A percentile compares a stretch with the other conserved stretches of the same genome.
phyloP scores from a whole-genome alignment of 164 flowering plant genomes.

The Berberis vulgaris region DNA sequence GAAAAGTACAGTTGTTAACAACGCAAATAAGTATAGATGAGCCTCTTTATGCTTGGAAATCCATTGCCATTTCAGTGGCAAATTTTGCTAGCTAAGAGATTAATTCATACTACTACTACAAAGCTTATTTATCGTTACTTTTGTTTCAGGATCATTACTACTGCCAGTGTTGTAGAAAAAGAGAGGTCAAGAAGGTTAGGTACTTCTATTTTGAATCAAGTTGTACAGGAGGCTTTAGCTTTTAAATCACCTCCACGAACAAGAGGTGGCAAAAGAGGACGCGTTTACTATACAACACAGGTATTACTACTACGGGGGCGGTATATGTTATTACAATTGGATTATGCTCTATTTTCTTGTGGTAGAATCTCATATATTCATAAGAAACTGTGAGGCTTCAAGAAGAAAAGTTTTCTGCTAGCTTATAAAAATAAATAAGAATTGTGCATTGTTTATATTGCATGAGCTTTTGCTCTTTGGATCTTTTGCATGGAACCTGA shows the following conservation, averaged over 20 bases:
- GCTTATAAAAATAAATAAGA: no score
- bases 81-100: neutral
- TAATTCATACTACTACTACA: neutral
- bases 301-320: conserved; percentile 23
- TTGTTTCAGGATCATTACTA: conserved; percentile 58
- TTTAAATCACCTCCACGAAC: conserved; percentile 94
- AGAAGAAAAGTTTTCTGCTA: no score
- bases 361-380: neutral
- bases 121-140: neutral
- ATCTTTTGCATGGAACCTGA: neutral
- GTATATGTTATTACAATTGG: neutral
- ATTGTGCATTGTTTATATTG: neutral
- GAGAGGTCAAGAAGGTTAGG: conserved; percentile 92
- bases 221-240: conserved; percentile 80
- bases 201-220: conserved; percentile 84
- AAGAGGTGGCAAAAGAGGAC: conserved; percentile 89
- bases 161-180: conserved; percentile 73
- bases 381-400: no score
- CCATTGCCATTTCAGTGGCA: no score
- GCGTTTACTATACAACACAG: conserved; percentile 91
- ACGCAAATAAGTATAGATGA: no score
- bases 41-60: no score
- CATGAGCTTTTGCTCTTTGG: neutral
- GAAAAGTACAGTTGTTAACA: no score
- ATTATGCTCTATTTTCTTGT: neutral